These are phyloP conservation scores for Amanita muscaria DNA, from an alignment of 768 basidiomycete genomes.

Conservation along the genomic window DNA sequence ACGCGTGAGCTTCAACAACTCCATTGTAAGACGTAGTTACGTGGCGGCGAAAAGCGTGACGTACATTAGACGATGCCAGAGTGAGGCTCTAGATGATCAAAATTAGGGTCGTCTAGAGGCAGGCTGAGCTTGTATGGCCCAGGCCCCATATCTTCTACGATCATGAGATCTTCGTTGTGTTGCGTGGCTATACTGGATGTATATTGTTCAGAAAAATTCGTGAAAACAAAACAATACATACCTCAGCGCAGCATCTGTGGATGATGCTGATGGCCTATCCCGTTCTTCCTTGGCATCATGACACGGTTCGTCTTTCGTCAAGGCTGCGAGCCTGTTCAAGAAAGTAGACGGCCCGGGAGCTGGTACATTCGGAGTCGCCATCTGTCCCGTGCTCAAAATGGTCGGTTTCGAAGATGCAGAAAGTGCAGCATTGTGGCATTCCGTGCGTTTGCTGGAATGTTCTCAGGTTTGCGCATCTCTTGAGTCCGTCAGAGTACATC, in stretches of 20 bases:
- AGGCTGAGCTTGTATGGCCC: constrained; percentile 65
- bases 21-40: too few species aligned
- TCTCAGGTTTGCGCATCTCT: too few species aligned
- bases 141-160: too few species aligned
- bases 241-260: background rate
- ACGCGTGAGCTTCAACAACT: constrained; percentile 55
- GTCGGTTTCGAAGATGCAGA: too few species aligned
- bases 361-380: too few species aligned
- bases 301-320: background rate
- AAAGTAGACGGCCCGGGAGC: constrained; percentile 49
- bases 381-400: too few species aligned
- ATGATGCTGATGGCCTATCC: background rate
- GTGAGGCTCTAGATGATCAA: too few species aligned
- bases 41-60: constrained; percentile 21
- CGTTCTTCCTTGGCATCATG: background rate
- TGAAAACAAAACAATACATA: constrained; percentile 21
- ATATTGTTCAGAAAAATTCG: constrained; percentile 11
- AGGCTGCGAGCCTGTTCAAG: constrained; percentile 33
- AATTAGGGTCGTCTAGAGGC: constrained; percentile 64
- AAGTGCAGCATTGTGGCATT: too few species aligned
- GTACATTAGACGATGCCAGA: constrained; percentile 68
- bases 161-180: too few species aligned
- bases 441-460: too few species aligned
- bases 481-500: too few species aligned
- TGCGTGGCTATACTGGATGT: too few species aligned